Conservation (phyloP, 2,329 filamentous ascomycete species). For the Sporothrix inflata region DNA sequence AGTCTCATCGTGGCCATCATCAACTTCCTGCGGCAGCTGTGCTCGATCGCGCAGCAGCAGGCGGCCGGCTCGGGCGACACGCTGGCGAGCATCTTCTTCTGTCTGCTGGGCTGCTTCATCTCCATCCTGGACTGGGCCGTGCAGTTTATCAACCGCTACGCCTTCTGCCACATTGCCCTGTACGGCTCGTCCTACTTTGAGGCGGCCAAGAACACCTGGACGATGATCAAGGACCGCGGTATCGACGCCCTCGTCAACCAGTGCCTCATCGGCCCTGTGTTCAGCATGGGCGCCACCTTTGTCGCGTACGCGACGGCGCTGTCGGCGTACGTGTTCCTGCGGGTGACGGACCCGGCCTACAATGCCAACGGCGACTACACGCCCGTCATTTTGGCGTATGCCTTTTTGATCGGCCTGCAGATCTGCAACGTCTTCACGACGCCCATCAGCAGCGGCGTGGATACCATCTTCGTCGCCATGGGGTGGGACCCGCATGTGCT, state of each 20-base stretch:
- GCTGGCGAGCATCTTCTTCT: conserved; percentile 67
- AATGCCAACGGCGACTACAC: conserved; percentile 71
- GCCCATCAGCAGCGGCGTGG: conserved; percentile 83
- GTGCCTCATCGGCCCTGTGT: conserved; percentile 75
- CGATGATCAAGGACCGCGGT: conserved; percentile 87
- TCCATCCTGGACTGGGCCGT: conserved; percentile 81
- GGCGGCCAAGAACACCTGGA: conserved; percentile 88
- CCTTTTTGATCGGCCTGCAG: conserved; percentile 88
- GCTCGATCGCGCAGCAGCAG: conserved; percentile 73
- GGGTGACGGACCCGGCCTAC: conserved; percentile 79
- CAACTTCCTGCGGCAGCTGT: conserved; percentile 80
- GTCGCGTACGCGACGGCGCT: conserved; percentile 82
- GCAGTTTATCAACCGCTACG: conserved; percentile 87
- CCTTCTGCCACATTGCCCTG: conserved; percentile 88
- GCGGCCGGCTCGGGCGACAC: conserved; percentile 70
- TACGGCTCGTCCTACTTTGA: conserved; percentile 88
- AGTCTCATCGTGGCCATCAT: conserved; percentile 85
- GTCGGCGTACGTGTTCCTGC: conserved; percentile 83
- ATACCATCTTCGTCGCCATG: conserved; percentile 85
- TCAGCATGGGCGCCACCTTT: conserved; percentile 79
- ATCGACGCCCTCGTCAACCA: conserved; percentile 90
- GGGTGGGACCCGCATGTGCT: conserved; percentile 73
- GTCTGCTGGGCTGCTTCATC: conserved; percentile 76
- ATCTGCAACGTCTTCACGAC: conserved; percentile 86
- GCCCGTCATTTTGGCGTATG: conserved; percentile 77